Base-by-base conservation (phyloP, 768 basidiomycete species). In the Myochromella boudieri region DNA sequence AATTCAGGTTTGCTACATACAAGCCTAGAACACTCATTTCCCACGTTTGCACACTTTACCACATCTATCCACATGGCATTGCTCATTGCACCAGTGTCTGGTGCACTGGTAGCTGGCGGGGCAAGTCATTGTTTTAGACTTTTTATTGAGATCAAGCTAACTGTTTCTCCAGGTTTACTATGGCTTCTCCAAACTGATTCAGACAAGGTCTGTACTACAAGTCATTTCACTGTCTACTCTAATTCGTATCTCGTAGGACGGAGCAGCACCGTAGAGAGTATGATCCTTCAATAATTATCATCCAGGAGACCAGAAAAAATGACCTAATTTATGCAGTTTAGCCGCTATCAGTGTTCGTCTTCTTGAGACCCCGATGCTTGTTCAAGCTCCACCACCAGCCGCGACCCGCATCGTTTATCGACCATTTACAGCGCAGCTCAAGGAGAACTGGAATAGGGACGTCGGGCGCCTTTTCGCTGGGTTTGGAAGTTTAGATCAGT, bases 101-200 rank as follows among this genome's bases (percentile, higher is more conserved):
- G 84, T 21, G 82, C 81, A 26, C 68, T 87, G 46, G 75, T 80
- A 41, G 84, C 83, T 27, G 83, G 84, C 44, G 84, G 84, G 52
- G 84, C 81, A 63, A 58, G 76, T 68, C 48, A 29, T 37, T n/a
- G n/a, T 20, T 38, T 6, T 22, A 37, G 15, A 20, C 2, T 3
- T 3, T 34, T 17, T 21, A 34, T 21, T 9, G 33, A 26, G 18
- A 45, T 32, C 7, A 18, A 34, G 32, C 18, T 29, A 21, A 41
- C 28, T 21, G 28, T 27, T 14, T 18, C 24, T 44, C 9, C 51
- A 83, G 84, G 70, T 85, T 4, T 87, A 86, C 65, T 86, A 86
- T 62, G 84, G 82, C 18, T 82, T 86, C 59, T 85, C 84, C 2
- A 80, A 75, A 56, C 58, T 84, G 62, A 82, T 86, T 38, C 74